Evolutionary conservation across 768 basidiomycete species (phyloP), one percentile per base, ranked within the genome.

Genomic region (Phylloporus arenicola): DNA sequence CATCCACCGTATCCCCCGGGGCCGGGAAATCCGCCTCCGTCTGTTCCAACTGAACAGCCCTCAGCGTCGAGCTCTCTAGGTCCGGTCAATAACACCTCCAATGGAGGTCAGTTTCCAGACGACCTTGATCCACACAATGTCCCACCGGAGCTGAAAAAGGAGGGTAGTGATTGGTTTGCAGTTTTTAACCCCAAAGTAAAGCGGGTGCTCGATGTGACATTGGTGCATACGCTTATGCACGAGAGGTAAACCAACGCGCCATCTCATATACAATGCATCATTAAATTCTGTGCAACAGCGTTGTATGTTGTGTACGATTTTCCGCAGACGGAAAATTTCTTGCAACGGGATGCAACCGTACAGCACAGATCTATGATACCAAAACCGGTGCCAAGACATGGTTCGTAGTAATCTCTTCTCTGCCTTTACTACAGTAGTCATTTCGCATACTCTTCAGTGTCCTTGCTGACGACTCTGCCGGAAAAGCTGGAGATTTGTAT

Each of bases 301-400:
- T 88, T 20, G 86, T 88, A 9, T 90, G 94, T 60, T 96, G 93
- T 62, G 92, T 96, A 24, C 80, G 88, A 52, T 95, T 96, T 71
- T 95, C 92, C 45, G 88, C 91, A 13, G 93, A 98, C 68, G 92
- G 94, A 24, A 92, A 89, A 67, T 84, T 77, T 53, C 80, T 97
- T 29, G 95, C 95, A 27, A 97, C 95, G 4, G 95, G 95, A 12
- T 98, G 94, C 71, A 98, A 98, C 70, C 79, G 91, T 37, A 91
- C 92, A 0, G 92, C 93, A 17, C 93, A 96, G 68, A 93, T 98
- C 50, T 97, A 89, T 65, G 92, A 97, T 64, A 88, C 87, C 24
- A 88, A 88, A 70, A 86, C 88, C 0, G 94, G 94, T 7, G 66
- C 63, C 0, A 92, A 90, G 71, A 85, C 85, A 27, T 92, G 87